Conservation (phyloP, 2,329 filamentous ascomycete genomes). For the Neurospora crassa region DNA sequence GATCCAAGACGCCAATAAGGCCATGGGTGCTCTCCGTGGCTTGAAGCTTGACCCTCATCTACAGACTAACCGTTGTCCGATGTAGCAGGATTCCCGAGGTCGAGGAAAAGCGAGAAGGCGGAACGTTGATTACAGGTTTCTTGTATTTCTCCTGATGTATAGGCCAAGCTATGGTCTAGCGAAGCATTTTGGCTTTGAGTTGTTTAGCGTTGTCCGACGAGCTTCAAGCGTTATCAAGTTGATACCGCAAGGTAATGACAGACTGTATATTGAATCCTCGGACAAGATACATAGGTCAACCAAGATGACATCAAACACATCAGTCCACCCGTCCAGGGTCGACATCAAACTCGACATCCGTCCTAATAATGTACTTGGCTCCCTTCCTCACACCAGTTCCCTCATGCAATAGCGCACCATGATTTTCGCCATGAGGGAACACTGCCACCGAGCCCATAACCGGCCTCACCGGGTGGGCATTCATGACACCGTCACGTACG, state of each 20-base stretch:
- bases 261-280: background rate
- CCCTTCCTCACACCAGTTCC: constrained; percentile 60
- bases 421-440: constrained; percentile 60
- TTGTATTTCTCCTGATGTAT: background rate
- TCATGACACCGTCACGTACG: constrained; percentile 52
- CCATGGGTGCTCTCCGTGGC: background rate
- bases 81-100: background rate
- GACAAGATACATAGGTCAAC: background rate
- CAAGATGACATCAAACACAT: background rate
- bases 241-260: background rate
- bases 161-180: background rate
- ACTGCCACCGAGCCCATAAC: constrained; percentile 60
- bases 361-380: constrained; percentile 59
- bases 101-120: background rate
- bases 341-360: constrained; percentile 63
- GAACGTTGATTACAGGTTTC: background rate
- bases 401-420: constrained; percentile 57
- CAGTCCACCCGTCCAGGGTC: constrained; percentile 14
- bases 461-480: constrained; percentile 59
- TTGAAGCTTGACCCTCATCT: background rate
- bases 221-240: constrained; percentile 11
- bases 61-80: background rate
- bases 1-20: background rate
- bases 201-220: background rate
- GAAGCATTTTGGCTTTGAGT: background rate